Conservation (phyloP, 768 basidiomycete species). For the Auricularia cornea region DNA sequence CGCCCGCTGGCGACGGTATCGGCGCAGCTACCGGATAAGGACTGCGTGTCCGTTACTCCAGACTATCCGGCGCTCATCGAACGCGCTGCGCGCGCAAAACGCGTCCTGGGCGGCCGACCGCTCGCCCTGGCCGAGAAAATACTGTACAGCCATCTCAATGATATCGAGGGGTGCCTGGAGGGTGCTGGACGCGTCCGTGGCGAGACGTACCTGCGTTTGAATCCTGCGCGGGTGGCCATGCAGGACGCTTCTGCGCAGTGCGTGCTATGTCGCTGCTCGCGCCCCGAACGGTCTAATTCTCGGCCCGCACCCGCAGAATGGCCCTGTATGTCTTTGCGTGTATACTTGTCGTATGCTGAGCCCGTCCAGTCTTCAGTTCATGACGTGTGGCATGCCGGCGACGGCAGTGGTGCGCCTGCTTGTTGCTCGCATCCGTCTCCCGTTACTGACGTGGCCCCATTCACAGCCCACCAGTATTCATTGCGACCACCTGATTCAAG, state of each 20-base stretch:
- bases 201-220: slow-evolving; percentile 81
- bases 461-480: slow-evolving; percentile 78
- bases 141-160: slow-evolving; percentile 81
- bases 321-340: slow-evolving; percentile 48
- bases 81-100: slow-evolving; percentile 62
- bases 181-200: slow-evolving; percentile 67
- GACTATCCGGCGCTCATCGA: slow-evolving; percentile 66
- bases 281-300: too few relatives aligned
- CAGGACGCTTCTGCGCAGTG: slow-evolving; percentile 90
- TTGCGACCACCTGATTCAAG: slow-evolving; percentile 97
- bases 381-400: slow-evolving; percentile 82
- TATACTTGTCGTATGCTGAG: background rate
- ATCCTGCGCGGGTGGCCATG: slow-evolving; percentile 93
- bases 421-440: too few relatives aligned
- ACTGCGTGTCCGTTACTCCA: slow-evolving; percentile 71
- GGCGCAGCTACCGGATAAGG: slow-evolving; percentile 38
- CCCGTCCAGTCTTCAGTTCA: slow-evolving; percentile 71
- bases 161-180: slow-evolving; percentile 65
- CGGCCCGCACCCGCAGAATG: slow-evolving; percentile 51
- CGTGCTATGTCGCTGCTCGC: slow-evolving; percentile 25
- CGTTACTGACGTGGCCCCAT: background rate
- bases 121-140: slow-evolving; percentile 97
- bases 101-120: slow-evolving; percentile 61
- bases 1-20: background rate
- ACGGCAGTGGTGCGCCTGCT: slow-evolving; percentile 53